Base-by-base conservation (phyloP, 495 filamentous ascomycete genomes). In the Penicillium silybi region DNA sequence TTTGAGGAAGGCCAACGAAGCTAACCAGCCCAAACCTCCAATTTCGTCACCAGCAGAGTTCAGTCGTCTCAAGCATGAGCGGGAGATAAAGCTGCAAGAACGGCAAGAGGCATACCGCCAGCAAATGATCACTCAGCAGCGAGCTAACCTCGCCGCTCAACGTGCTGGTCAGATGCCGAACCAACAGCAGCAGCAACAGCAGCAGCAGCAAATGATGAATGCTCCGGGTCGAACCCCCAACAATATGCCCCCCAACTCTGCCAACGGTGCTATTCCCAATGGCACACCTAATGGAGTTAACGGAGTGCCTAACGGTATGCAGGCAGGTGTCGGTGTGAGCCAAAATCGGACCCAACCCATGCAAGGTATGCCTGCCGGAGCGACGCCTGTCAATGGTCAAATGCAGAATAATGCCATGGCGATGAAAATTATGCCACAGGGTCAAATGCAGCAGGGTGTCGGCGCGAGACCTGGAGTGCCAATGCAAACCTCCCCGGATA, bases 1-100 rank as follows among this genome's bases (percentile, higher is more conserved):
- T 15, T 75, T 84, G 61, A 77, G 87, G 37, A 92, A 92, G 63
- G 79, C 77, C 37, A 86, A 85, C 46, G 87, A 92, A 58, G 69
- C 76, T 4, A 78, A 80, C 41, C 83, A 85, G 51, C 85, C 84
- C 22, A 78, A 81, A 50, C 69, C 68, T 45, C 68, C 68, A 17
- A 77, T 81, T 20, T 77, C 88, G 44, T 92, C 92, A 0, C 92
- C 93, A 0, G 83, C 88, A 56, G 89, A 95, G 45, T 92, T 96
- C 61, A 96, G 90, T 62, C 80, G 88, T 25, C 76, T 96, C 60
- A 90, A 92, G 64, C 83, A 85, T 64, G 91, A 97, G 49, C 82
- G 86, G 27, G 92, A 97, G 49, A 68, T 88, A 58, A 88, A 88
- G 52, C 66, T 88, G 40, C 80, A 81, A 38, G 89, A 95, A 70